Base-by-base conservation (phyloP, 2,329 filamentous ascomycete genomes). In the Parastagonospora avenae region DNA sequence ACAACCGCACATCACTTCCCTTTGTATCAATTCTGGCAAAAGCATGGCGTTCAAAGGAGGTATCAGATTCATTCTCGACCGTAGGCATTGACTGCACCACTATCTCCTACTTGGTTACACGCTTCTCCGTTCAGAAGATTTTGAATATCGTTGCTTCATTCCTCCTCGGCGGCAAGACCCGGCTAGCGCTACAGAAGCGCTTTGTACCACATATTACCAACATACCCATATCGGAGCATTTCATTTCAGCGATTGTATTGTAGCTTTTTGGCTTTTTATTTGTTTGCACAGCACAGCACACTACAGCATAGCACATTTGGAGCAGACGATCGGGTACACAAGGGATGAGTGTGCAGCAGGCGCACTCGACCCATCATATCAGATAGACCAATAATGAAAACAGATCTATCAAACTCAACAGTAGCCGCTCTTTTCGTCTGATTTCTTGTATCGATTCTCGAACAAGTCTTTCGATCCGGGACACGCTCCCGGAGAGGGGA, bases 131-230 rank as follows among this genome's bases (percentile, higher is more conserved):
- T 32, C 8, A 28, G 35, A 28, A 8, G n/a, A 24, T 29, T 12
- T 36, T 50, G 35, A 36, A 41, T 40, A 44, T 33, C 31, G 24
- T 33, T 24, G 47, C 42, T 45, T 35, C 44, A 43, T 39, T 46
- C 10, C 48, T 48, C 54, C 50, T 55, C 43, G 51, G 61, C 55
- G 60, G 53, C 57, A 56, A 57, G 40, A 46, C 24, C 42, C 33
- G 52, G 54, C 61, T 52, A 54, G 52, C 55, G 35, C 50, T 36
- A 48, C 54, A 52, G 50, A 66, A 62, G 58, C 61, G 63, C 60
- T 62, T 49, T 62, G 54, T 63, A 59, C 48, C 42, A 63, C 55
- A 53, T 48, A 51, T 36, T 53, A 52, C 36, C 46, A 47, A 50
- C 52, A 60, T 57, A 58, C 46, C 57, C 55, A 46, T 43, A 54